Conservation (phyloP, 192 early-diverging fungal species). For the Coemansia sp. region DNA sequence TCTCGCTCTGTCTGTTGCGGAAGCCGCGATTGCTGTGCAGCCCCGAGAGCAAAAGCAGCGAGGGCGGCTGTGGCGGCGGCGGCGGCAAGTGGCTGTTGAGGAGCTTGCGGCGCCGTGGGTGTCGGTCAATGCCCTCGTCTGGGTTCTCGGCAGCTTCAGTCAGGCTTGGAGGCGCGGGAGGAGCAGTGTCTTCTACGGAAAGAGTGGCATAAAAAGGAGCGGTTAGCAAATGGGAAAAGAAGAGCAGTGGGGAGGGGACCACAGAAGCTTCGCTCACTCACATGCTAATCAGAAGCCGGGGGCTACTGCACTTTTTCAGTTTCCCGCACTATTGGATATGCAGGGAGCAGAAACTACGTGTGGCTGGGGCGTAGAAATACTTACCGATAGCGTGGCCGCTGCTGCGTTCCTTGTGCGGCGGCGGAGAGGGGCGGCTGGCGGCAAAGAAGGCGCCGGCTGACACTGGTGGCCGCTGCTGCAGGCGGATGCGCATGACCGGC, state of each 20-base stretch:
- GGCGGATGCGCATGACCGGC: constrained; percentile 33
- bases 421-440: neutral
- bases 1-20: constrained; percentile 1
- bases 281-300: neutral
- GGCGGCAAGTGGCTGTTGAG: neutral
- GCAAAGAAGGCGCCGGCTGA: neutral
- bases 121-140: neutral
- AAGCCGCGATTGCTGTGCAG: neutral
- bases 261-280: neutral
- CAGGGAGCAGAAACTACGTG: neutral
- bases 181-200: neutral
- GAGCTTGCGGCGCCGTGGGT: neutral
- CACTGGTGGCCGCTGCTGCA: constrained; percentile 15
- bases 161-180: neutral
- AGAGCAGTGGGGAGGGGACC: neutral
- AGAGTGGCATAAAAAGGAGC: neutral
- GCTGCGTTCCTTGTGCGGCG: neutral
- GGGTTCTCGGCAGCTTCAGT: neutral
- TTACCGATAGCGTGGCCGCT: neutral
- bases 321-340: neutral
- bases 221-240: neutral
- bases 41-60: constrained; percentile 3
- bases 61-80: neutral
- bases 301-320: neutral
- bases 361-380: neutral